Base-by-base conservation (phyloP, 495 filamentous ascomycete genomes). In the Annulohypoxylon bovei region DNA sequence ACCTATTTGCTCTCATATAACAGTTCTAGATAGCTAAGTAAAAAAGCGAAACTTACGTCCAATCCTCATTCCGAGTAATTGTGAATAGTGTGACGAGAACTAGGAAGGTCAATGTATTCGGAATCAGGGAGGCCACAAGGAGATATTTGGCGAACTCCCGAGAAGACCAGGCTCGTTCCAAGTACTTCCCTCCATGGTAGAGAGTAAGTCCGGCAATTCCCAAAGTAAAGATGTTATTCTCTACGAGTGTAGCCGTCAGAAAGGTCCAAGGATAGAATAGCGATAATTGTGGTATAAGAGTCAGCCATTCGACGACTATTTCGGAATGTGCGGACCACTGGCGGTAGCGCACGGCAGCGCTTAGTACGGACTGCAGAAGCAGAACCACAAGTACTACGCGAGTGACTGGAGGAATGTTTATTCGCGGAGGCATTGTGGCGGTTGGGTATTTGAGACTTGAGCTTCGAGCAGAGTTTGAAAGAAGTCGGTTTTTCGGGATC, bases 91-190 rank as follows among this genome's bases (percentile, higher is more conserved):
- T 63, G 57, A 94, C 84, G 79, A 94, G 91, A 65, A 91, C 83
- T 0, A 88, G 82, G 68, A 95, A 92, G 60, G 88, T 87, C 25
- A 92, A 74, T 25, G 90, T 59, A 77, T 98, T 98, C 12, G 96
- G 94, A 53, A 97, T 83, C 70, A 97, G 77, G 12, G 91, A 83
- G 50, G 90, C 83, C 65, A 95, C 83, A 25, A 94, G 81, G 16
- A 98, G 85, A 80, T 98, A 98, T 77, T 95, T 97, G 71, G 86
- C 92, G 76, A 98, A 93, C 78, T 98, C 95, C 42, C 85, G 86
- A n/a, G 92, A 93, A 28, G 93, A 91, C 95, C 95, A 99, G 49
- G 96, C 95, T 70, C 95, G 88, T 81, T 99, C 95, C 25, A 99
- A 87, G 76, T 99, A 99, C 69, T 93, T 89, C 6, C 96, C 95